Base-by-base conservation (phyloP, 208 protist genomes). In the Trypanosoma melophagium region DNA sequence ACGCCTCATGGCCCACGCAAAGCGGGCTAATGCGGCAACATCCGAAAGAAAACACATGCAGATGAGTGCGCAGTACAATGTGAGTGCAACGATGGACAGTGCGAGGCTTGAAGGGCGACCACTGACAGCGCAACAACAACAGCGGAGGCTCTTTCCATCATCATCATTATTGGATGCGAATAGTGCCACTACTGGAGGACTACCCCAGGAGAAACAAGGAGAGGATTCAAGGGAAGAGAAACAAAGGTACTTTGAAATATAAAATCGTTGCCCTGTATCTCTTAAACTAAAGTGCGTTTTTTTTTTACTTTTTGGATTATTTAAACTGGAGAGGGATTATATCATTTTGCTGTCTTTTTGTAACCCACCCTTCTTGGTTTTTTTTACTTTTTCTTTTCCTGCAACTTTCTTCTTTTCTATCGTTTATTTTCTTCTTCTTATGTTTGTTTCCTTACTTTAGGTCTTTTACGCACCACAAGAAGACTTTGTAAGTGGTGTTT, bases 1-100 rank as follows among this genome's bases (percentile, higher is more conserved):
- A 12, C 79, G 86, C 7, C 66, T 84, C 44, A 75, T 69, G 44
- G 24, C 55, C 0, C 54, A 54, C 12, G 19, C 25, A 16, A 57
- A 47, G 25, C 56, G 70, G 19, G 22, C 5, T 45, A 16, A 47
- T 13, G 8, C 42, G 35, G 24, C 21, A 9, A 42, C 21, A 38
- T 22, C 28, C 16, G 55, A 54, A 56, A 61, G 45, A 21, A 16
- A 71, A 24, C 19, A 60, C 12, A 64, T 82, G 50, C 71, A 63
- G 13, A 65, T 64, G 1, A 66, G 62, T 28, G 49, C 56, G 21
- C 47, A 17, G 17, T 64, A 64, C 41, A 61, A 69, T 49, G 66
- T 60, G 7, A 71, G 65, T 17, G 22, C 57, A 10, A 54, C 49
- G 22, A 82, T 84, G 75, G 41, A 21, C 16, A 45, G 21, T 14